A percentile compares a stretch with the other conserved stretches of the same genome.
Evolutionary conservation across 202 grass and related monocot species (phyloP).

Genomic region (Bolboschoenoplectus hybrid): DNA sequence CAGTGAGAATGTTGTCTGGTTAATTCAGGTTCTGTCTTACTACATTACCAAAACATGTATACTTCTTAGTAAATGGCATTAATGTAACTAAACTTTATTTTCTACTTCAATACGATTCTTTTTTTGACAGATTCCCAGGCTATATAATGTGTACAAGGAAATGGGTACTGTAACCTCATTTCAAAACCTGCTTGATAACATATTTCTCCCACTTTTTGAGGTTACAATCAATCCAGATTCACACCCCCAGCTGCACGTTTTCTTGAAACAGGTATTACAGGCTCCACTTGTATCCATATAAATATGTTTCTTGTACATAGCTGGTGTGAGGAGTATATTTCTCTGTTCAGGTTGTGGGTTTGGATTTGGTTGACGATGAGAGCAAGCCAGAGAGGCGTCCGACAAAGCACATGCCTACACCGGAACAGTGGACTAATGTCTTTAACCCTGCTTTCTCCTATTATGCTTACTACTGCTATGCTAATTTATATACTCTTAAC

Average conservation of each 20-base stretch:
- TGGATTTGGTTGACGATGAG: slow-evolving; percentile 99
- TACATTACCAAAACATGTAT: background rate
- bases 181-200: slow-evolving; percentile 94
- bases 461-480: slow-evolving; percentile 98
- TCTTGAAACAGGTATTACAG: slow-evolving; percentile 76
- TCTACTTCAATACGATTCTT: background rate
- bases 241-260: slow-evolving; percentile 90
- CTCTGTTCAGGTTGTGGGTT: slow-evolving; percentile 72
- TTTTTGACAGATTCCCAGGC: slow-evolving; percentile 74
- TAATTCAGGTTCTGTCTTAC: slow-evolving; percentile 72
- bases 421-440: slow-evolving; percentile 90
- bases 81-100: background rate
- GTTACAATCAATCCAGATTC: slow-evolving; percentile 90
- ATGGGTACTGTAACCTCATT: slow-evolving; percentile 99
- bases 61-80: background rate
- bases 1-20: slow-evolving; percentile 95
- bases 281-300: slow-evolving; percentile 12
- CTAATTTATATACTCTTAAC: slow-evolving; percentile 91
- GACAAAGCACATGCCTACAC: slow-evolving; percentile 99
- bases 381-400: slow-evolving; percentile 97
- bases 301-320: background rate
- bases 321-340: slow-evolving; percentile 7
- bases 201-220: slow-evolving; percentile 99
- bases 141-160: slow-evolving; percentile 98
- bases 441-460: slow-evolving; percentile 99